phyloP scores from a whole-genome alignment of 345 rosid genomes.

The Theobroma cacao region DNA sequence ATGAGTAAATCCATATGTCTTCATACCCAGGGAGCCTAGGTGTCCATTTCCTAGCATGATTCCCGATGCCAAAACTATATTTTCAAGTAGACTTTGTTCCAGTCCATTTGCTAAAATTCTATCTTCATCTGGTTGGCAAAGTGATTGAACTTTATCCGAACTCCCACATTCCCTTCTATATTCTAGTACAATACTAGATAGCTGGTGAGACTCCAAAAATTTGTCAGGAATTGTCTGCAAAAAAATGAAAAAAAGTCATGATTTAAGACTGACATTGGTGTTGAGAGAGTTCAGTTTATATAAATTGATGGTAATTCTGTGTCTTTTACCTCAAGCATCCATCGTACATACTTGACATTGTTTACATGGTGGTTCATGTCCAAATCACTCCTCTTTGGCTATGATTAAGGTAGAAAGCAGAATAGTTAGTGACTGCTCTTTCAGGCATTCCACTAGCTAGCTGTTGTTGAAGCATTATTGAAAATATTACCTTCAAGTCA shows the following conservation, averaged over 20 bases:
- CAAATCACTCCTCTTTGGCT: slow-evolving; percentile 62
- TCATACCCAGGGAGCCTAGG: slow-evolving; percentile 29
- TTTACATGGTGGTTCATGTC: slow-evolving; percentile 78
- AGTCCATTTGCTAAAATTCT: slow-evolving; percentile 24
- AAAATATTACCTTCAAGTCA: slow-evolving; percentile 39
- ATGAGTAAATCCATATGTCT: slow-evolving; percentile 44
- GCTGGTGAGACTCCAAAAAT: slow-evolving; percentile 44
- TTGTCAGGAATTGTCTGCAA: slow-evolving; percentile 53
- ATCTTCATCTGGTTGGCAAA: slow-evolving; percentile 54
- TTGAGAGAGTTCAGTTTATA: background rate
- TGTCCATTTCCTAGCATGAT: slow-evolving; percentile 44
- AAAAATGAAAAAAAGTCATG: background rate
- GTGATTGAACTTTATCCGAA: slow-evolving; percentile 55
- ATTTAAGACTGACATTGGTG: background rate
- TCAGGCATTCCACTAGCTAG: background rate
- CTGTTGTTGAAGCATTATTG: background rate
- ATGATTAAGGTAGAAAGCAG: slow-evolving; percentile 3
- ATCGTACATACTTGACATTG: slow-evolving; percentile 66
- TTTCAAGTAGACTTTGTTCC: slow-evolving; percentile 27
- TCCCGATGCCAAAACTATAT: slow-evolving; percentile 40
- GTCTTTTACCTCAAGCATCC: slow-evolving; percentile 68
- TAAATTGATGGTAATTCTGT: background rate
- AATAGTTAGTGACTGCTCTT: slow-evolving; percentile 1
- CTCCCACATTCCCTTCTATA: slow-evolving; percentile 61
- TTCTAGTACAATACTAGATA: slow-evolving; percentile 42